Evolutionary conservation across 495 filamentous ascomycete species (phyloP), one percentile per base, ranked within the genome.

Genomic region (Hypoxylon lienhwacheense): DNA sequence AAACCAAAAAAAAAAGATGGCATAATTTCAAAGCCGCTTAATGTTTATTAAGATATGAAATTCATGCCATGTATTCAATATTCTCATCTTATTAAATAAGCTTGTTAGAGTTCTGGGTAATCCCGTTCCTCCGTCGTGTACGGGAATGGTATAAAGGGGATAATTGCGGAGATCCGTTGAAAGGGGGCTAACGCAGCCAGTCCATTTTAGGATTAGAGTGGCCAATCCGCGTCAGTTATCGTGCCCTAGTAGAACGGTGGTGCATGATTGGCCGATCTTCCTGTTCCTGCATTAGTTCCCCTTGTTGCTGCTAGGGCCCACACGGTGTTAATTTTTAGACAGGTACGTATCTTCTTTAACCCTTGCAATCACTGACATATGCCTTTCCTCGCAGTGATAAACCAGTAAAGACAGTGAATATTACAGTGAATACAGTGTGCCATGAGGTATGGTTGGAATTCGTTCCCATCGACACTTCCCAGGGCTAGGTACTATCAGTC

Each of bases 231-330:
- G 28, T 36, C 19, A 33, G 14, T 43, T 65, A 56, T 65, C 55
- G 59, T 49, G 34, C 48, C 33, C 40, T 40, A 41, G 15, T 6
- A 31, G 6, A 11, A 7, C 15, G 48, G 16, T 39, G 12, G 33
- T 26, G 7, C 17, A 19, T 64, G 60, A 55, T 53, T 47, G 53
- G 47, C 55, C 31, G 50, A 33, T 40, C 31, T 39, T 19, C 24
- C 25, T 36, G 64, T 66, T 66, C 64, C 64, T 66, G 65, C 65
- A 65, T 60, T 60, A 64, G 64, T 24, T 32, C 51, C 45, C 59
- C 46, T 42, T 33, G 49, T 29, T 34, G 40, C 36, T 42, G 40
- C 20, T 44, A 53, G 55, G 55, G 35, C 34, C 15, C 11, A 52
- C 17, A 64, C 61, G 53, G 56, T 56, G 55, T 21, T 26, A 8